Evolutionary conservation across 805 yeast species (phyloP).

Genomic region (Metschnikowia koreensis): DNA sequence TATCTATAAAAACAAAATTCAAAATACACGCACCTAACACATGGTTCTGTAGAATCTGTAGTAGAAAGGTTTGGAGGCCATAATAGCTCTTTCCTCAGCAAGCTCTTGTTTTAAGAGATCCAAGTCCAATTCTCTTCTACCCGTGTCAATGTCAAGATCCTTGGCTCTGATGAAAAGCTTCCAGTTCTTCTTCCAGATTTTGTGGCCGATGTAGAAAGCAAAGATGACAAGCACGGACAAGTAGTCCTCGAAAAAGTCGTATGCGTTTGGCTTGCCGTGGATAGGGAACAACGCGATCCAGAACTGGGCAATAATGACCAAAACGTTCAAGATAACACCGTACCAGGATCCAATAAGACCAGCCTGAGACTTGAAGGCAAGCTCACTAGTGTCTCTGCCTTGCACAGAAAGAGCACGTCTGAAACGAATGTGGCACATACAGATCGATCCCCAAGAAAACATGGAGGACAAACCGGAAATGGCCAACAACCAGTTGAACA

Average conservation of each 20-base stretch:
- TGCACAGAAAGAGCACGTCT: constrained; percentile 23
- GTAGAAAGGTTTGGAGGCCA: constrained; percentile 47
- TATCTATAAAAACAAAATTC: not conserved
- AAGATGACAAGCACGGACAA: constrained; percentile 63
- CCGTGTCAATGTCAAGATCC: constrained; percentile 37
- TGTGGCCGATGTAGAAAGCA: constrained; percentile 55
- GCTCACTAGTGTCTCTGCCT: constrained; percentile 35
- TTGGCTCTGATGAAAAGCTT: constrained; percentile 27
- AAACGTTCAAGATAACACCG: constrained; percentile 47
- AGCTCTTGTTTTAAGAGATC: constrained; percentile 43
- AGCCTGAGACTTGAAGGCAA: constrained; percentile 51
- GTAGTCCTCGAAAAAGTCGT: constrained; percentile 59
- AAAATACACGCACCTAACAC: constrained; percentile 37
- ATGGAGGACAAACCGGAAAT: constrained; percentile 25
- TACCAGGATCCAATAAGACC: constrained; percentile 55
- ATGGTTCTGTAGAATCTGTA: constrained; percentile 54
- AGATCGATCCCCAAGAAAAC: constrained; percentile 29
- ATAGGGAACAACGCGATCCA: constrained; percentile 66
- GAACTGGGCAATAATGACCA: constrained; percentile 57
- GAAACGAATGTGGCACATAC: constrained; percentile 26
- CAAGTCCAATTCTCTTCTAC: constrained; percentile 38
- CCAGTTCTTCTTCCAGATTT: constrained; percentile 46
- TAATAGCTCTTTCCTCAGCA: constrained; percentile 52
- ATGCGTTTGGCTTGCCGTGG: constrained; percentile 26
- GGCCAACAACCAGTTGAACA: constrained; percentile 27